Percentiles rank a stretch among this genome's conserved stretches.
Evolutionary conservation across 192 early-diverging fungal genomes (phyloP).

Genomic region (Backusella luteola): DNA sequence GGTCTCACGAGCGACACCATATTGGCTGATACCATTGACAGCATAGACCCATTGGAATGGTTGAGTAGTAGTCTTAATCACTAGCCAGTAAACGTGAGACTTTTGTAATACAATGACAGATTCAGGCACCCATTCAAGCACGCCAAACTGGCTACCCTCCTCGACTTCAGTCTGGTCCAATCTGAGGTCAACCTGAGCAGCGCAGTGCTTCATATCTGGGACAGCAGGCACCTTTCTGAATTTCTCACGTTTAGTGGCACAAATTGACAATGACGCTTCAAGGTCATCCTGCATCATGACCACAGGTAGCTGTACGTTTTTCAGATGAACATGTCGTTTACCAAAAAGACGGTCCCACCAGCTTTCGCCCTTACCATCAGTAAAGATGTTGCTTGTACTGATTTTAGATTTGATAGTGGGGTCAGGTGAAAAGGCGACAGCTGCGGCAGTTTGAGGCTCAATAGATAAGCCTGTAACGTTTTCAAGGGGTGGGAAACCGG

Average conservation of each 20-base stretch:
- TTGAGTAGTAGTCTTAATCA: background rate
- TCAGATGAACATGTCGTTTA: conserved; percentile 15
- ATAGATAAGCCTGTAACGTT: conserved; percentile 14
- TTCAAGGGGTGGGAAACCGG: conserved; percentile 21
- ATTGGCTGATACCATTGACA: background rate
- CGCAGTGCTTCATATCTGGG: conserved; percentile 2
- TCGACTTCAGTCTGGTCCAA: background rate
- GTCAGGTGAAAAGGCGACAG: conserved; percentile 17
- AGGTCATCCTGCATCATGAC: background rate
- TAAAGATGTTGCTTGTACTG: background rate
- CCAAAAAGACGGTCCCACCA: conserved; percentile 23
- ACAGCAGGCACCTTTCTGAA: background rate
- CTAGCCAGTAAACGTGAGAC: conserved; percentile 9
- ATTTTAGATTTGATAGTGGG: conserved; percentile 1
- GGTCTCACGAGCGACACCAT: conserved; percentile 8
- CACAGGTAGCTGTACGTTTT: conserved; percentile 12
- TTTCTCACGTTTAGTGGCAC: background rate
- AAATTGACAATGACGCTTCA: conserved; percentile 7
- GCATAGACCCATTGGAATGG: conserved; percentile 10
- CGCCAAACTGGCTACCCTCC: background rate
- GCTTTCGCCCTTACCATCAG: background rate
- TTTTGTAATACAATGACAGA: conserved; percentile 11
- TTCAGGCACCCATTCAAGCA: conserved; percentile 18
- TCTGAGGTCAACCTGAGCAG: background rate
- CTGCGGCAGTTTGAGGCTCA: background rate